Evolutionary conservation across 495 filamentous ascomycete genomes (phyloP), one percentile per base, ranked within the genome.

Genomic region (Tuber brumale): DNA sequence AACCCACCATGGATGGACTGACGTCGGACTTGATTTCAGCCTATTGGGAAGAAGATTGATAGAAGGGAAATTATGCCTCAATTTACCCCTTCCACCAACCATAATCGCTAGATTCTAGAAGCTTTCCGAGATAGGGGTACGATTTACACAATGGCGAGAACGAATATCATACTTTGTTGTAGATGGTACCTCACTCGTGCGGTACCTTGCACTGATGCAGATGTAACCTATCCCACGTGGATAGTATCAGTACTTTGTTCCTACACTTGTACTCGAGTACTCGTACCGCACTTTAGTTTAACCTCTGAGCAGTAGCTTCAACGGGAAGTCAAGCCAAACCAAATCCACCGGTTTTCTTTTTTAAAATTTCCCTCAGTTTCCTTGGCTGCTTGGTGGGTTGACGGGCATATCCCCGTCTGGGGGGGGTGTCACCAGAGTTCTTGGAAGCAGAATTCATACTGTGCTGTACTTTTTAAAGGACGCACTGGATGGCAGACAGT

Each of bases 381-480:
- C 57, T 12, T 66, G 57, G 27, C 57, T 31, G 27, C 57, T 66
- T 66, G 57, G 57, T n/a, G 12, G 57, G n/a, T 14, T 12, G 57
- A 66, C 57, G 57, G 57, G 57, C 57, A 66, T 66, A 18, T 66
- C n/a, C n/a, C 57, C 57, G 57, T 66, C n/a, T 31, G n/a, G 27
- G 57, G 57, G 39, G 41, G 23, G 48, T 66, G 57, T 31, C 57
- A 66, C n/a, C n/a, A 31, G 23, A n/a, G 57, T 31, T 66, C 57
- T 31, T 31, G 57, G 57, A 31, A 66, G 57, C 57, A 66, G 57
- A 31, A 31, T 66, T 31, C 57, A 31, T n/a, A 66, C 4, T 18
- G 12, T n/a, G 27, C 57, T 31, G 27, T 1, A 57, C 48, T 31
- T 31, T 6, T 12, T 12, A 66, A 31, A 14, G n/a, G 12, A 31